Evolutionary conservation across 768 basidiomycete species (phyloP), one percentile per base, ranked within the genome.

Genomic region (Rhizopogon rudus): DNA sequence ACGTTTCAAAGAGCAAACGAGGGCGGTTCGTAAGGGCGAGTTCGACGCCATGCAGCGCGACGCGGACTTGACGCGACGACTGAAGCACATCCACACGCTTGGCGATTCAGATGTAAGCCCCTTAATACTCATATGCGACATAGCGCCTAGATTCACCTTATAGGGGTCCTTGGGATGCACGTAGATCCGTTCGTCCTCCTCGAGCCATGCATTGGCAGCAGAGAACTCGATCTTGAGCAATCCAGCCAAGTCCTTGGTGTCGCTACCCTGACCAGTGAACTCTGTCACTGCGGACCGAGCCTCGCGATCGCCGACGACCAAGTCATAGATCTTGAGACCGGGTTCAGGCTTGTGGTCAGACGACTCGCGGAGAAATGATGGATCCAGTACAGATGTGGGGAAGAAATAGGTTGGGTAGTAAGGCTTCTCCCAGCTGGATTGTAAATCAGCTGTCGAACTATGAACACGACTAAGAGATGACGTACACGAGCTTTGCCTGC

Each of bases 151-250:
- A 55, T 64, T 42, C 3, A 84, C 85, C 75, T 87, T 87, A 68
- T 84, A 87, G 1, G 84, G 84, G 63, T 87, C 84, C 60, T 81
- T 86, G 7, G 83, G 81, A 56, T 87, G 85, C 2, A 75, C 71
- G 54, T 74, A 81, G 33, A 86, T 76, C 53, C 80, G 66, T 46
- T 87, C 83, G 48, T 86, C 84, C 62, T 87, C 84, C 69, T 87
- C 84, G 51, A 86, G 83, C 85, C 86, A 87, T 3, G 77, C 76
- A 57, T 84, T 84, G 61, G 78, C 76, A 16, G 75, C 75, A 13
- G 67, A 66, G 51, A 83, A 84, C 12, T 64, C 63, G 55, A 87
- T 63, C 45, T 75, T 80, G 39, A 80, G 68, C 29, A 85, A 70
- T 6, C 79, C 80, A 22, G 68, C 68, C 12, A 84, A 63, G 49